Base-by-base conservation (phyloP, 2,329 filamentous ascomycete genomes). In the Pseudogymnoascus pannorum region DNA sequence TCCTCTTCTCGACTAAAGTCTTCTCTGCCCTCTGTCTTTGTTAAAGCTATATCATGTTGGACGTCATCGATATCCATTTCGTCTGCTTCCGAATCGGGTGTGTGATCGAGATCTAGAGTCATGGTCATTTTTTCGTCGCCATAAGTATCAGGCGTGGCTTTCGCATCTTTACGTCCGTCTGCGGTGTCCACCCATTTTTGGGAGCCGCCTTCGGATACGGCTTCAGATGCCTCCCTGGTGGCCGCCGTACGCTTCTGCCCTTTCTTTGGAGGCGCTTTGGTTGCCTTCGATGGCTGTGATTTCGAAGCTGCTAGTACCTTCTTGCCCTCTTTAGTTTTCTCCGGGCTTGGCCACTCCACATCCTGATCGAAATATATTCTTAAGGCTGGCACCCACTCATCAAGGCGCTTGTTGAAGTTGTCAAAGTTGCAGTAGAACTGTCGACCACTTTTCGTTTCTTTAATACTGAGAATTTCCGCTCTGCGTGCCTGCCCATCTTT, bases 341-440 rank as follows among this genome's bases (percentile, higher is more conserved):
- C 85, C 8, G 92, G 91, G 64, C 87, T 88, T 18, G 94, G 94
- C 92, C 94, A 99, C 76, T 99, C 94, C 60, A 99, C 94, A 69
- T 97, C 92, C 67, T 91, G 87, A 1, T 83, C 80, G 62, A 99
- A 87, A 73, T 97, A 91, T 67, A 99, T 91, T 35, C 94, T 85
- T 35, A 84, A 81, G 29, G 88, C 83, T 1, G 89, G 81, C 8
- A 99, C 87, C 94, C 94, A 99, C 79, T 99, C 94, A 77, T 83
- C 79, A 11, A 84, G 75, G 66, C 80, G 81, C 75, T 97, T 97
- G 77, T 97, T 97, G 83, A 97, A 97, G 71, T 96, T 95, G 72
- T 96, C 91, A 73, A 97, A 97, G 74, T 97, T 96, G 70, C 96
- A 95, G 75, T 97, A 97, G 72, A 93, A 97, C 61, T 90, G 89